Percentiles rank a stretch among this genome's conserved stretches.
Evolutionary conservation across 2,329 filamentous ascomycete species (phyloP).

Genomic region (Talaromyces piceae): DNA sequence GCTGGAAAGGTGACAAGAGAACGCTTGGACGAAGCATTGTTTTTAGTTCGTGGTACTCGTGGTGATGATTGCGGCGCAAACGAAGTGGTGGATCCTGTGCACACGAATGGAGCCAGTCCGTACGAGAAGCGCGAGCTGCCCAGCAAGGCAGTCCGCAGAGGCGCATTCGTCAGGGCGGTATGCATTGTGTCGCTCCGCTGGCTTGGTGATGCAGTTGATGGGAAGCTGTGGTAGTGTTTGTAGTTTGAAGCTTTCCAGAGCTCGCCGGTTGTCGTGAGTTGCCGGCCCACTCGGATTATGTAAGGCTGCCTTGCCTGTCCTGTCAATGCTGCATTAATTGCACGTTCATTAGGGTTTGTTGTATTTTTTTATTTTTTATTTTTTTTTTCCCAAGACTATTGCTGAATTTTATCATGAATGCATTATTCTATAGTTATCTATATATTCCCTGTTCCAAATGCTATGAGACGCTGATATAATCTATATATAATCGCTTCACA

Average conservation of each 20-base stretch:
- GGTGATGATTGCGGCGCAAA: constrained; percentile 11
- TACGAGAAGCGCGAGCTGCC: constrained; percentile 15
- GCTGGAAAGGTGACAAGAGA: constrained; percentile 5
- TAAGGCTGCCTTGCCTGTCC: too few relatives aligned
- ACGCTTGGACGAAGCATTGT: constrained; percentile 7
- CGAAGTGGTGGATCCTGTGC: constrained; percentile 7
- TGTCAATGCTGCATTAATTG: too few relatives aligned
- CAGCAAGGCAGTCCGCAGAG: constrained; percentile 27
- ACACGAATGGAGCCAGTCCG: constrained; percentile 18
- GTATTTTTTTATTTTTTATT: too few relatives aligned
- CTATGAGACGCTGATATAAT: too few relatives aligned
- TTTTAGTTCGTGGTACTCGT: constrained; percentile 7
- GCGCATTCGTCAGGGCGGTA: constrained; percentile 20
- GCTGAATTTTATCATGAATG: too few relatives aligned
- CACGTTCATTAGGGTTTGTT: too few relatives aligned
- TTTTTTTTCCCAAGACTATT: too few relatives aligned
- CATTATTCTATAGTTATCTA: too few relatives aligned
- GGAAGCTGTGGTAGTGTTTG: neutral
- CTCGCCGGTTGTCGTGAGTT: neutral
- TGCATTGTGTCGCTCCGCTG: constrained; percentile 17
- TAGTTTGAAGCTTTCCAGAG: neutral
- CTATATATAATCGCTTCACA: too few relatives aligned
- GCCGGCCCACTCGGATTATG: neutral
- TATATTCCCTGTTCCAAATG: too few relatives aligned
- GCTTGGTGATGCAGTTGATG: neutral